phyloP scores from a whole-genome alignment of 768 basidiomycete genomes.

The Lactarius indigo region DNA sequence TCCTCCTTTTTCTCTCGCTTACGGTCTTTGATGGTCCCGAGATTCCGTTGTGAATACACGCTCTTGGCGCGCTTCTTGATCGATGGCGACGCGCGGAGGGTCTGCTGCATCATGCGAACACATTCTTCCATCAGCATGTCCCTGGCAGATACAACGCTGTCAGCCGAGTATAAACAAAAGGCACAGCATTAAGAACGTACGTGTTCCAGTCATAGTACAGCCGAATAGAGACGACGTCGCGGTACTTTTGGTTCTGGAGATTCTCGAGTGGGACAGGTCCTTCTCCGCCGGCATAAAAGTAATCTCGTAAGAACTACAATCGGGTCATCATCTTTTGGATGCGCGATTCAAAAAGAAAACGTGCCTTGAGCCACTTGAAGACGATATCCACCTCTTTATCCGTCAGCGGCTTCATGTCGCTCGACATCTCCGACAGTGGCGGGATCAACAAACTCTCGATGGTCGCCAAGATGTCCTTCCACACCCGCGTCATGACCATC shows the following conservation, averaged over 20 bases:
- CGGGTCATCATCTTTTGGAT: constrained; percentile 9
- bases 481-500: constrained; percentile 88
- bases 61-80: constrained; percentile 90
- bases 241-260: constrained; percentile 92
- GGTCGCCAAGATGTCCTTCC: constrained; percentile 91
- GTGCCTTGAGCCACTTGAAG: constrained; percentile 96
- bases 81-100: constrained; percentile 65
- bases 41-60: constrained; percentile 86
- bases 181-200: constrained; percentile 42
- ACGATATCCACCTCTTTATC: constrained; percentile 98
- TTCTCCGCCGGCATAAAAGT: constrained; percentile 93
- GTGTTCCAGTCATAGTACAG: constrained; percentile 97
- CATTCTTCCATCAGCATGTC: constrained; percentile 92
- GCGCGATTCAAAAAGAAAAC: constrained; percentile 16
- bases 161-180: constrained; percentile 11
- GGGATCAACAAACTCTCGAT: constrained; percentile 90
- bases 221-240: constrained; percentile 84
- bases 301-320: constrained; percentile 85
- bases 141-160: constrained; percentile 37
- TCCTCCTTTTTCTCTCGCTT: constrained; percentile 90
- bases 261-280: constrained; percentile 82
- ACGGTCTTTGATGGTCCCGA: constrained; percentile 92
- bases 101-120: constrained; percentile 91
- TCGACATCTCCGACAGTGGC: constrained; percentile 77
- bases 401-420: constrained; percentile 86